These are phyloP conservation scores for Magnaporthiopsis rhizophila DNA, from an alignment of 2,329 filamentous ascomycete genomes.

Conservation along the genomic window DNA sequence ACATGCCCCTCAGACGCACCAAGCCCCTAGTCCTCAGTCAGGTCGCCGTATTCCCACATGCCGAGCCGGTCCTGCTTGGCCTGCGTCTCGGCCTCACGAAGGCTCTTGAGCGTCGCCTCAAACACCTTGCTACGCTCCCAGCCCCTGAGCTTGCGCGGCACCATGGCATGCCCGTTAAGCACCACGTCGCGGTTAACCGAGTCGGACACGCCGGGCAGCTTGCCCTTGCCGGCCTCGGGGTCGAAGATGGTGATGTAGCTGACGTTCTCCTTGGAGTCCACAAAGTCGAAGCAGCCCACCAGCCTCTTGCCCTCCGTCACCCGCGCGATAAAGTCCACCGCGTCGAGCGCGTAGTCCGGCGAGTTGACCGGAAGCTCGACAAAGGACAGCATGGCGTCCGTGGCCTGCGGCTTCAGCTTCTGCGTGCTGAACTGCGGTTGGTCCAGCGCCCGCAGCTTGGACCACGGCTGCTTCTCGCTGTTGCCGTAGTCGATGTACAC, in stretches of 20 bases:
- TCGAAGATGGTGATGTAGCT: conserved; percentile 87
- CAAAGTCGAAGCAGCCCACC: conserved; percentile 84
- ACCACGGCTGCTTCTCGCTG: conserved; percentile 81
- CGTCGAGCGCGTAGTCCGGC: conserved; percentile 75
- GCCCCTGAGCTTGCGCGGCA: conserved; percentile 80
- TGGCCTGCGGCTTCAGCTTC: conserved; percentile 79
- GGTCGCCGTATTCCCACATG: conserved; percentile 98
- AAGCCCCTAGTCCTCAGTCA: conserved; percentile 68
- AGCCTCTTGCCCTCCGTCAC: conserved; percentile 68
- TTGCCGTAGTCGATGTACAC: conserved; percentile 97
- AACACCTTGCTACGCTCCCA: conserved; percentile 75
- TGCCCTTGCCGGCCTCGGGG: conserved; percentile 50
- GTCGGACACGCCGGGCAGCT: conserved; percentile 44
- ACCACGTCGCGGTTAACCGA: conserved; percentile 88
- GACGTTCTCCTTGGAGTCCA: conserved; percentile 68
- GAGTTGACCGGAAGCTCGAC: conserved; percentile 72
- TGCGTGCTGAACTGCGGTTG: conserved; percentile 70
- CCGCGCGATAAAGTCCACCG: conserved; percentile 66
- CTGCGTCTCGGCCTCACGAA: conserved; percentile 65
- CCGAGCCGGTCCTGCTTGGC: conserved; percentile 76
- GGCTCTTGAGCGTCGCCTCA: conserved; percentile 59
- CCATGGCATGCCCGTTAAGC: conserved; percentile 77
- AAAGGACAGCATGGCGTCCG: conserved; percentile 80
- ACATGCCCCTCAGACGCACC: too few relatives aligned
- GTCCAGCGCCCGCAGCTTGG: conserved; percentile 70